Evolutionary conservation across 306 rosid species (phyloP), one percentile per base, ranked within the genome.

Genomic region (Aeschynomene evenia): DNA sequence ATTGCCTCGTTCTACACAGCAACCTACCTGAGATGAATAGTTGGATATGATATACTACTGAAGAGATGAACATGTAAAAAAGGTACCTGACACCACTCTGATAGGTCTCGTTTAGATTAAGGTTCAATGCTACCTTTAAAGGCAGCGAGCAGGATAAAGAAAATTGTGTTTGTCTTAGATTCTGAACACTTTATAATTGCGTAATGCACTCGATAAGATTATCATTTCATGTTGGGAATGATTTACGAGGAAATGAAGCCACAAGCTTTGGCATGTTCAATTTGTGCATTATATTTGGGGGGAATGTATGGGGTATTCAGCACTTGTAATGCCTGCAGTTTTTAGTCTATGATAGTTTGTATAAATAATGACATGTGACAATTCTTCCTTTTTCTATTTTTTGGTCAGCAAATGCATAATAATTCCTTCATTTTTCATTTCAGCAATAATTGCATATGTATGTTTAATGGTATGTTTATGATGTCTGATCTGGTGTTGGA

Each of bases 11-110:
- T 72, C 66, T 72, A n/a, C 36, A 7, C 67, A 13, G 20, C n/a
- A 3, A 16, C 63, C 66, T 21, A 51, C 76, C 67, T 45, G n/a
- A 72, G 58, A 61, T 65, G 51, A 54, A 9, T 66, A 36, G 78
- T 45, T 75, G 75, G 68, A 67, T 46, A 43, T 51, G 63, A 26
- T n/a, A n/a, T 56, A 23, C 64, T 33, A 28, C 64, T 56, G 11
- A 19, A 36, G 23, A 64, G 73, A 45, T 50, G 42, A 64, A 48
- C 60, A 19, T 52, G 64, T 70, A 56, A 66, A 65, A 39, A 49
- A 34, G 60, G 24, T 45, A 20, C 61, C 39, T 15, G 53, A 28
- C 33, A 52, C 66, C 57, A 29, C 45, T 77, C 5, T 48, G 23
- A 37, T 29, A 29, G 56, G 55, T 51, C 60, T 66, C 70, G 21